Base-by-base conservation (phyloP, 1,139 yeast genomes). In the Arxiozyma heterogenica region DNA sequence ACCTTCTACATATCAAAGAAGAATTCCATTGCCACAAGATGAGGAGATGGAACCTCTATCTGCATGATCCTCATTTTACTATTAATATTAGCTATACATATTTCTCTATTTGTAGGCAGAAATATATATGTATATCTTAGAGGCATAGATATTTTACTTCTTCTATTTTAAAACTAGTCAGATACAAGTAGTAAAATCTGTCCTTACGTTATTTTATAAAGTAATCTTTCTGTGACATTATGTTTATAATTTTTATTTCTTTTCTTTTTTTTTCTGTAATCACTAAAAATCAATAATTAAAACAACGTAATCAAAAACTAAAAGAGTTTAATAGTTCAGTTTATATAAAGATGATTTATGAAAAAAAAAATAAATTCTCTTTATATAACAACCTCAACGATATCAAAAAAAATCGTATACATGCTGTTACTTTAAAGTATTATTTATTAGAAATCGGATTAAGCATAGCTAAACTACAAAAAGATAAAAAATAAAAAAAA, bases 21-120 rank as follows among this genome's bases (percentile, higher is more conserved):
- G 22, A 34, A 21, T 43, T n/a, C 44, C 51, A 23, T 17, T 43
- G 15, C 44, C 50, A 11, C 44, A 38, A 8, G 59, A 56, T 18
- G 60, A 58, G 22, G 59, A 54, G 27, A 53, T 51, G 44, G 58
- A 54, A 4, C 43, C 30, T 12, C 34, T 46, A 46, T 46, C 49
- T 15, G 49, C 49, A 20, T 46, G n/a, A 46, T 17, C 30, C 8
- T 34, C 15, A 34, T 34, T 3, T 34, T 34, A 34, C 15, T 4
- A 34, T 34, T 34, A 34, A 27, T 27, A 27, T 27, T 27, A 27
- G 30, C 30, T 7, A 27, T 27, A 27, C 2, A 11, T 34, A 34
- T 12, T 2, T 34, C 4, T 15, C 2, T 34, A n/a, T 34, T 34
- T 15, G n/a, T 34, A 15, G 17, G 39, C 15, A 34, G 39, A 27